Base-by-base conservation (phyloP, 805 yeast species). In the Hyphopichia homilentoma region DNA sequence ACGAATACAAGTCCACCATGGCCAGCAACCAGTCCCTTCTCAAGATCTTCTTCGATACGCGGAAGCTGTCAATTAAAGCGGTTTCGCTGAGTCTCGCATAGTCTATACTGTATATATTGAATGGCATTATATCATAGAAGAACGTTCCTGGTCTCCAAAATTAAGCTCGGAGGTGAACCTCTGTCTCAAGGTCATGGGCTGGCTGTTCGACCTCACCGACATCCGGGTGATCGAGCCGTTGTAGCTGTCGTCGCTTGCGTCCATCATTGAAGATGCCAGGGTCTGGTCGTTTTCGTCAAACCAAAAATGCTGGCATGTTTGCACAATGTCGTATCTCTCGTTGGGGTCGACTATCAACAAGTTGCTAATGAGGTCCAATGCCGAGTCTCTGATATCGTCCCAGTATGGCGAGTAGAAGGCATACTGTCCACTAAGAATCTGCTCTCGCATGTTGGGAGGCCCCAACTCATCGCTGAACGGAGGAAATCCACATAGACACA, bases 401-500 rank as follows among this genome's bases (percentile, higher is more conserved):
- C 89, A 84, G 45, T 79, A 84, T 1, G 90, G 90, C 4, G 85
- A 75, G 51, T 77, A 84, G 50, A 84, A 84, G 0, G 88, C 87
- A 54, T 68, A 82, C 38, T 70, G 74, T 0, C 84, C 90, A 21
- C 62, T 59, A 7, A 80, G 45, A 31, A 84, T 83, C 54, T 84
- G 93, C 27, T 83, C 85, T 38, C 77, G 73, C 84, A 84, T 79
- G 16, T 71, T 68, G 7, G 90, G 90, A 7, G 93, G 93, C 0
- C 81, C 89, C 35, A 84, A 52, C 39, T 84, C 90, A 27, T 83
- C 93, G 47, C 87, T 80, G 50, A 84, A 84, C 0, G 94, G 94
- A 4, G 90, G 93, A 43, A 84, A 84, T 0, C 94, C 94, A 52
- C 87, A 83, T 12, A 84, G 61, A 50, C 93, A 82, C 2, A 84